phyloP scores from a whole-genome alignment of 306 rosid genomes.

The Pterocarpus macrocarpus region DNA sequence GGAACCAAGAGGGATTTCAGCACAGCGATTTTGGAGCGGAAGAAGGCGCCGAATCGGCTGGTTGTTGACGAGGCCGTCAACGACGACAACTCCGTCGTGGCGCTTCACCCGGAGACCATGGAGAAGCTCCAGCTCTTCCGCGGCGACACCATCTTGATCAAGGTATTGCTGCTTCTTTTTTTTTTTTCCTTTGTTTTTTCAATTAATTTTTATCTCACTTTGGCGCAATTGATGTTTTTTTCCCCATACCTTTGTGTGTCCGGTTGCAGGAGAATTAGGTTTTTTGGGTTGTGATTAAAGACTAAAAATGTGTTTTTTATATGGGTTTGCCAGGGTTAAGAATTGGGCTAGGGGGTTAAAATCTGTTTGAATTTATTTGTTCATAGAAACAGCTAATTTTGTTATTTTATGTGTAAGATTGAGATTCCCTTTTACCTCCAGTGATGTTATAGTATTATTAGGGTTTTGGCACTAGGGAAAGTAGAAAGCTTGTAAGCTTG shows the following conservation, averaged over 20 bases:
- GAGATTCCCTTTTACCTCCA: not conserved
- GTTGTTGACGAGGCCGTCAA: conserved; percentile 92
- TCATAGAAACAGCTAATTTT: not conserved
- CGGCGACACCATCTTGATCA: conserved; percentile 89
- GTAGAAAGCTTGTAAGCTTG: not conserved
- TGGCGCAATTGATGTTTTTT: not conserved
- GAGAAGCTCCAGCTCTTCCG: conserved; percentile 93
- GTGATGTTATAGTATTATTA: conserved; percentile 2
- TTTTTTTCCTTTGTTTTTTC: no score
- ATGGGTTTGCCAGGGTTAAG: not conserved
- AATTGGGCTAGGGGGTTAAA: conserved; percentile 20
- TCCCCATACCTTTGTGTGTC: not conserved
- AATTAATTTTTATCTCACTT: not conserved
- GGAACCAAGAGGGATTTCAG: conserved; percentile 85
- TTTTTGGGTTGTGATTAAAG: conserved; percentile 21
- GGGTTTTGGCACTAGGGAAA: conserved; percentile 4
- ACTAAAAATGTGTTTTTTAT: not conserved
- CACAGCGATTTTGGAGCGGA: conserved; percentile 92
- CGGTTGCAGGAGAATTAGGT: not conserved
- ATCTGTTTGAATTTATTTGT: conserved; percentile 34
- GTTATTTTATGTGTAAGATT: not conserved
- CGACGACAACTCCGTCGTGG: conserved; percentile 94
- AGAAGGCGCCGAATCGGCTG: conserved; percentile 88
- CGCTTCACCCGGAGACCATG: conserved; percentile 91
- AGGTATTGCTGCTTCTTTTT: conserved; percentile 52